phyloP scores from a whole-genome alignment of 1,139 yeast genomes.

The Kodamaea sp. region DNA sequence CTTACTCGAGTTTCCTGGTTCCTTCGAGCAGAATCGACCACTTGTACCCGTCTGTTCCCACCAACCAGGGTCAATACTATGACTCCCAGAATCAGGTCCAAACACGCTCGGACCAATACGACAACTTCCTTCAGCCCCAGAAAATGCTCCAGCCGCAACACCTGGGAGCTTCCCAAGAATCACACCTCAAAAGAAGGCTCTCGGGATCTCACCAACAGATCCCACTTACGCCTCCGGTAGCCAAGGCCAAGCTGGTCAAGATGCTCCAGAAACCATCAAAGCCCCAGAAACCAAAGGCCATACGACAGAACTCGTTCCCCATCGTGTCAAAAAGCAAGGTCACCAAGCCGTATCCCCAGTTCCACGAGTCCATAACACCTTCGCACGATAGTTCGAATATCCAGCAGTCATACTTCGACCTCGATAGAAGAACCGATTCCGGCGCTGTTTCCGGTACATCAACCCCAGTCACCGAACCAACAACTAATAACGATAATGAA shows the following conservation, averaged over 20 bases:
- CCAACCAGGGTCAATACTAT: background rate
- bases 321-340: constrained; percentile 6
- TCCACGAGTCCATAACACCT: constrained; percentile 1
- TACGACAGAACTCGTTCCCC: constrained; percentile 15
- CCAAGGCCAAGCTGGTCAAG: constrained; percentile 8
- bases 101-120: too few relatives aligned
- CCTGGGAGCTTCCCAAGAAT: constrained; percentile 5
- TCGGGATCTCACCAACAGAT: constrained; percentile 3
- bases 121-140: background rate
- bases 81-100: background rate
- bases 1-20: constrained; percentile 11
- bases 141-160: constrained; percentile 1
- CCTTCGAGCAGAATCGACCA: constrained; percentile 15
- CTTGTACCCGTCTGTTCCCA: constrained; percentile 2
- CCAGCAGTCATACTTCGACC: constrained; percentile 7
- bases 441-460: constrained; percentile 1
- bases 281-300: constrained; percentile 12
- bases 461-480: background rate
- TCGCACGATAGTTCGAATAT: constrained; percentile 5
- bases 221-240: constrained; percentile 8
- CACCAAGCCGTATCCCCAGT: constrained; percentile 1
- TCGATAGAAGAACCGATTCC: constrained; percentile 2
- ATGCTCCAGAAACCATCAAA: constrained; percentile 6
- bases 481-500: background rate
- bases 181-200: constrained; percentile 5